phyloP scores from a whole-genome alignment of 192 early-diverging fungal species.

The Radiomyces spectabilis region DNA sequence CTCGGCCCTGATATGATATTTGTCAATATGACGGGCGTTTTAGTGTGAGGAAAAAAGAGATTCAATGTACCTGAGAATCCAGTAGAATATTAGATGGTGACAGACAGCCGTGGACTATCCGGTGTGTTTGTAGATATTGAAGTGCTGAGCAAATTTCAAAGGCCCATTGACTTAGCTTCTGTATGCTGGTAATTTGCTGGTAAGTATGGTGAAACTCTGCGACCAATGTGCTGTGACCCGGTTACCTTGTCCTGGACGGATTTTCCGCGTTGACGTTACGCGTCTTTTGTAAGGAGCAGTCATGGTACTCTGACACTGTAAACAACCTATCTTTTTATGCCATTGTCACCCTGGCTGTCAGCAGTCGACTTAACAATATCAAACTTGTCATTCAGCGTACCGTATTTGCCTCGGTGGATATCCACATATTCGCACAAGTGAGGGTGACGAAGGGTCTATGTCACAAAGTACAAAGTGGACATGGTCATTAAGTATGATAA shows the following conservation, averaged over 20 bases:
- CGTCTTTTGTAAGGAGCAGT: constrained; percentile 18
- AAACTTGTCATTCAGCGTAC: constrained; percentile 17
- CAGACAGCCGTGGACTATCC: constrained; percentile 39
- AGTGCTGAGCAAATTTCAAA: constrained; percentile 45
- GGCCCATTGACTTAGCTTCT: constrained; percentile 34
- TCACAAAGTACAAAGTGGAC: background rate
- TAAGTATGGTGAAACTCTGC: background rate
- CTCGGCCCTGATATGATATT: constrained; percentile 17
- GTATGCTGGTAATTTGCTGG: constrained; percentile 1
- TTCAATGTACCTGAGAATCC: constrained; percentile 33
- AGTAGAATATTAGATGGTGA: constrained; percentile 39
- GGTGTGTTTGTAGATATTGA: constrained; percentile 36
- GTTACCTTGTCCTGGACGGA: background rate
- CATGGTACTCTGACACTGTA: constrained; percentile 45
- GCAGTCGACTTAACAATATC: background rate
- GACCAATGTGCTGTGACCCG: background rate
- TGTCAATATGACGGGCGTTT: background rate
- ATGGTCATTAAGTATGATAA: background rate
- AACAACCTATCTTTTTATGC: constrained; percentile 49
- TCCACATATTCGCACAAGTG: constrained; percentile 58
- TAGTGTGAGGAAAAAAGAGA: background rate
- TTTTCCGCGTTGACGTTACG: background rate
- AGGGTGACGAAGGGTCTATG: constrained; percentile 47
- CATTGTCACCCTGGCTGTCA: no score
- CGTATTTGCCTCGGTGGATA: constrained; percentile 53